Conservation (phyloP, 306 rosid species). For the Vigna trinervia region DNA sequence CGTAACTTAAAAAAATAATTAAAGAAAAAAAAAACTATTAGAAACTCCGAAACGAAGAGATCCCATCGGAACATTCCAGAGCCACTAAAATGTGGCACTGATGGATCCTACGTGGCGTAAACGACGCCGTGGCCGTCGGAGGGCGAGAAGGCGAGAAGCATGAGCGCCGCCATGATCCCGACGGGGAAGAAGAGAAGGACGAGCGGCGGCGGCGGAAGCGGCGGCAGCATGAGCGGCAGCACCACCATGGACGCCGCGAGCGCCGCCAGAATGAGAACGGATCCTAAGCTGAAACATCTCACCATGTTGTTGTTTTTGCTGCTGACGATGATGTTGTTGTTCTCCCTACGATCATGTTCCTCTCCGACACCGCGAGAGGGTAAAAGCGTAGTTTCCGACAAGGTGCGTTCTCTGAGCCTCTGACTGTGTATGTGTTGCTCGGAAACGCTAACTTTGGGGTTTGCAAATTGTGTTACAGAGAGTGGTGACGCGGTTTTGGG, state of each 20-base stretch:
- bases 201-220: slow-evolving; percentile 81
- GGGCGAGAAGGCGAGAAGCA: slow-evolving; percentile 71
- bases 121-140: slow-evolving; percentile 48
- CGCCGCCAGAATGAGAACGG: slow-evolving; percentile 53
- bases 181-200: slow-evolving; percentile 74
- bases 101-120: slow-evolving; percentile 32
- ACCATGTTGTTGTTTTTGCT: slow-evolving; percentile 49
- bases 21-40: background rate
- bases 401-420: background rate
- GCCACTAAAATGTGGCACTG: slow-evolving; percentile 33
- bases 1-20: slow-evolving; percentile 1
- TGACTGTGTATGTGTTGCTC: background rate
- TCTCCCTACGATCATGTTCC: slow-evolving; percentile 45
- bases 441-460: background rate
- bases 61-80: background rate
- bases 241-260: slow-evolving; percentile 71
- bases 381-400: background rate
- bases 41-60: background rate
- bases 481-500: background rate
- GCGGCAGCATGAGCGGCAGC: slow-evolving; percentile 70
- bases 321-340: background rate
- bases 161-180: slow-evolving; percentile 77
- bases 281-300: slow-evolving; percentile 50
- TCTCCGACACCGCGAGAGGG: slow-evolving; percentile 28
- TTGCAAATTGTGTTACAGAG: background rate